Evolutionary conservation across 2,329 filamentous ascomycete genomes (phyloP), one percentile per base, ranked within the genome.

Genomic region (Fusarium albidum): DNA sequence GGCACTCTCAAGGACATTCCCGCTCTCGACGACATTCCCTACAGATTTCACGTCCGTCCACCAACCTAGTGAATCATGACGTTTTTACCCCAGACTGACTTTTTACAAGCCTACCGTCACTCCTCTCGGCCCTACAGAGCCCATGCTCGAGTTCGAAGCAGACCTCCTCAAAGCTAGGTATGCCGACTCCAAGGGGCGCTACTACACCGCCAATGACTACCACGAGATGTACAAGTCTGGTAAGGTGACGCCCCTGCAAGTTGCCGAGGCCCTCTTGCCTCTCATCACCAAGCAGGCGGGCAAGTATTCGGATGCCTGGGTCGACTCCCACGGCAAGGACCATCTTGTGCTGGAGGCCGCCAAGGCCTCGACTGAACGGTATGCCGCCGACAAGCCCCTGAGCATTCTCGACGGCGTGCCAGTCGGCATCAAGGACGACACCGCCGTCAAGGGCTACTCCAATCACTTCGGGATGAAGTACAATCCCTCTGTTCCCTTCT

Each of bases 351-450:
- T 86, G 5, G 81, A 82, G 29, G 88, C 91, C 1, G 92, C 92
- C 0, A 81, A 81, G 63, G 89, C 83, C 8, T 95, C 91, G 1
- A 89, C 91, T 0, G 78, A 83, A 68, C 80, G 92, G 38, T 96
- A 89, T 72, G 83, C 84, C 52, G 76, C 80, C 13, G 89, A 90
- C 0, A 80, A 81, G 56, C 81, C 86, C 1, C 71, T 92, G 13
- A 81, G 90, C 11, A 75, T 90, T 6, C 76, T 96, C 8, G 92
- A 96, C 66, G 92, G 92, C 11, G 85, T 96, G 1, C 92, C 92
- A 0, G 83, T 96, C 41, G 89, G 88, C 0, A 84, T 95, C 64
- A 96, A 96, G 74, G 92, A 96, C 68, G 91, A 96, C 67, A 81
- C 88, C 13, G 81, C 88, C 59, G 77, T 92, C 27, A 79, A 84